Conservation (phyloP, 169 alveolate species). For the Babesia sp. region DNA sequence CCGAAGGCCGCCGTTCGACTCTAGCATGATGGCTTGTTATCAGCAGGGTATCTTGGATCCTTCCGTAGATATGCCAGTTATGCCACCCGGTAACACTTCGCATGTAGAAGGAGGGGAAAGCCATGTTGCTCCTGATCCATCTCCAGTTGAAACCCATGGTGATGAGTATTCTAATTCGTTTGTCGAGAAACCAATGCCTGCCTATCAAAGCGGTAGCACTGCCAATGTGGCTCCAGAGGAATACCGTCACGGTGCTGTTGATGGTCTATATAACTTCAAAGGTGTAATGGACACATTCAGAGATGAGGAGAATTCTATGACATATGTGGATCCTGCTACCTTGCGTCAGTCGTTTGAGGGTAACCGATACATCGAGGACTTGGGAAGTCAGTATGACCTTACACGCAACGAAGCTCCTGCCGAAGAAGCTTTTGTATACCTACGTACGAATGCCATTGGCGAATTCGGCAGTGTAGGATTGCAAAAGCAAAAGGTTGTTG, state of each 20-base stretch:
- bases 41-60: background rate
- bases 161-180: background rate
- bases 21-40: background rate
- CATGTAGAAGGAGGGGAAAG: background rate
- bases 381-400: slow-evolving; percentile 31
- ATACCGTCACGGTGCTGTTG: background rate
- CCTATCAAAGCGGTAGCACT: background rate
- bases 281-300: slow-evolving; percentile 23
- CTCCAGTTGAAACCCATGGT: background rate
- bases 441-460: background rate
- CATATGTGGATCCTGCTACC: background rate
- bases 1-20: background rate
- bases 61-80: background rate
- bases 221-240: background rate
- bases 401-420: slow-evolving; percentile 1
- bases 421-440: slow-evolving; percentile 15
- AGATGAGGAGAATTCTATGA: background rate
- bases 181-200: background rate
- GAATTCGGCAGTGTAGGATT: slow-evolving; percentile 3
- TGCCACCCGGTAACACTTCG: background rate
- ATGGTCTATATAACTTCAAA: slow-evolving; percentile 20
- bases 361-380: slow-evolving; percentile 32
- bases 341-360: slow-evolving; percentile 10
- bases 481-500: slow-evolving; percentile 21
- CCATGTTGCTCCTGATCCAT: background rate